Evolutionary conservation across 805 yeast species (phyloP).

Genomic region (Wickerhamomyces pijperi): DNA sequence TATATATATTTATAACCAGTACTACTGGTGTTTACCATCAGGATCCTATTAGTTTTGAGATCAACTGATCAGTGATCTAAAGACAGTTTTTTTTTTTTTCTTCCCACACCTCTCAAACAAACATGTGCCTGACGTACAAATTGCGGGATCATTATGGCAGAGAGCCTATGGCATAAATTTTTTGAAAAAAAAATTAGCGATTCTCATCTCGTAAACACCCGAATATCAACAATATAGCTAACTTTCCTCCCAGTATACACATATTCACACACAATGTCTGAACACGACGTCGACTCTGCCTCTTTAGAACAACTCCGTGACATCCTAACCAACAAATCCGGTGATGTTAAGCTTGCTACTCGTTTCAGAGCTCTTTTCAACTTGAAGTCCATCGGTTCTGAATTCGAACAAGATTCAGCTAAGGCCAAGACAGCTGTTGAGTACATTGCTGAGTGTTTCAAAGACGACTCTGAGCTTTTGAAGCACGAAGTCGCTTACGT

Average conservation of each 20-base stretch:
- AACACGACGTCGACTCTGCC: constrained; percentile 25
- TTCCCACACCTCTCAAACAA: no score
- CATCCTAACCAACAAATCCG: constrained; percentile 50
- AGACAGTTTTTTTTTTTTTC: no score
- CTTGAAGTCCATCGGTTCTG: constrained; percentile 77
- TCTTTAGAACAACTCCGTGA: constrained; percentile 62
- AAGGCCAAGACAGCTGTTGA: constrained; percentile 61
- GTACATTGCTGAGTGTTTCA: constrained; percentile 82
- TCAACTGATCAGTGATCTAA: no score
- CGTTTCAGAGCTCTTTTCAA: constrained; percentile 93
- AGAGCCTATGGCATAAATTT: neutral
- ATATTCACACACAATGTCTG: constrained; percentile 4
- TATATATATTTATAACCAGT: no score
- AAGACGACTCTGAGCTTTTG: constrained; percentile 66
- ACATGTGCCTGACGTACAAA: no score
- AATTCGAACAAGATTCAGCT: constrained; percentile 37
- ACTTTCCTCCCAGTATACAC: neutral
- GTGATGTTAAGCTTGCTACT: constrained; percentile 65
- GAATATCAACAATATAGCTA: neutral
- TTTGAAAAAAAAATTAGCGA: neutral
- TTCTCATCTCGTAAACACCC: neutral
- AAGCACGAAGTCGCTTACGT: constrained; percentile 98
- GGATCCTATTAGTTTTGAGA: no score
- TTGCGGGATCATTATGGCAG: no score
- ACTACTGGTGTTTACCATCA: no score